Evolutionary conservation across 768 basidiomycete species (phyloP).

Genomic region (Fomitopsis serialis): DNA sequence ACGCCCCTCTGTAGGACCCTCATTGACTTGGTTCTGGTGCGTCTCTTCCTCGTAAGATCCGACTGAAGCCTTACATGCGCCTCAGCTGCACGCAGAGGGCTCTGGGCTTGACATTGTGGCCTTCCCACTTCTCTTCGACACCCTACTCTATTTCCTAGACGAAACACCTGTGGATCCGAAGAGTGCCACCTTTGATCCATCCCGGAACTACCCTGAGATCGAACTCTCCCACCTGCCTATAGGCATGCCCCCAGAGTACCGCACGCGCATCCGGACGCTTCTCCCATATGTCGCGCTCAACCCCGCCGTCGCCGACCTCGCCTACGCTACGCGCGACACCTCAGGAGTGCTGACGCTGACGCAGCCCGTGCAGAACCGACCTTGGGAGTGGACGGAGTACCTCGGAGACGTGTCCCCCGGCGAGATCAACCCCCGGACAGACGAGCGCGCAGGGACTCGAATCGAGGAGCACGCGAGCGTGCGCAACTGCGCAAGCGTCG

Average conservation of each 20-base stretch:
- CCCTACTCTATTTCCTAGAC: constrained; percentile 67
- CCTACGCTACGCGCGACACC: constrained; percentile 50
- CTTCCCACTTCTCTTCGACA: constrained; percentile 69
- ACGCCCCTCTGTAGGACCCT: constrained; percentile 36
- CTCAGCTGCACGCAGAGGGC: constrained; percentile 53
- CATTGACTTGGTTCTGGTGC: constrained; percentile 27
- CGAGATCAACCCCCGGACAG: constrained; percentile 38
- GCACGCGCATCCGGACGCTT: constrained; percentile 51
- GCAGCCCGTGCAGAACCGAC: constrained; percentile 59
- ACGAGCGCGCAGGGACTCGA: constrained; percentile 25
- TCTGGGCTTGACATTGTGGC: constrained; percentile 46
- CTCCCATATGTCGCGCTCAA: constrained; percentile 51
- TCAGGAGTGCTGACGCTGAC: constrained; percentile 45
- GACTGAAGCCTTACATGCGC: constrained; percentile 1
- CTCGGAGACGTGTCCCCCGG: constrained; percentile 47
- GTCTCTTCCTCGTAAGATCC: constrained; percentile 2
- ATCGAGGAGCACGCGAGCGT: constrained; percentile 37
- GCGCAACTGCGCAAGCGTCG: constrained; percentile 65
- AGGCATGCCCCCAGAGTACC: constrained; percentile 53
- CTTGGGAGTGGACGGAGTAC: constrained; percentile 87
- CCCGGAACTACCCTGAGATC: constrained; percentile 55
- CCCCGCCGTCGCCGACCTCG: constrained; percentile 49
- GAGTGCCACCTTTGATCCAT: constrained; percentile 51
- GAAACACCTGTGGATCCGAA: constrained; percentile 62
- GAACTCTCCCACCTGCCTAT: constrained; percentile 45